These are phyloP conservation scores for Erythrophleum fordii DNA, from an alignment of 306 rosid species.

Conservation along the genomic window DNA sequence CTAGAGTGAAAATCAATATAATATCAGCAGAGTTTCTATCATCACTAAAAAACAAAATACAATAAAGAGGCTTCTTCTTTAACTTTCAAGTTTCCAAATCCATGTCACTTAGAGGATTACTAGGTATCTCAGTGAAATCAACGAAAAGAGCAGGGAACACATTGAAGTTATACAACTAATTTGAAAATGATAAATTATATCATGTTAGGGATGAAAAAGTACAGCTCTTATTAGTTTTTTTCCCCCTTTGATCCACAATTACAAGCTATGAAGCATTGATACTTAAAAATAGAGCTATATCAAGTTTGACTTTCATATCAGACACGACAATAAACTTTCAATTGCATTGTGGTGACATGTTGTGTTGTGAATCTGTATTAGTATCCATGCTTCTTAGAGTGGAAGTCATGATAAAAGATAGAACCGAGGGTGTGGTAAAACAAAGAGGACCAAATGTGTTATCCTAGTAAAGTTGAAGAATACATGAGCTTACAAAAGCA, in stretches of 20 bases:
- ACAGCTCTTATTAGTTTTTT: too few species aligned
- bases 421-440: neutral
- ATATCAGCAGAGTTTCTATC: too few species aligned
- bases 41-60: too few species aligned
- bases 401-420: conserved; percentile 22
- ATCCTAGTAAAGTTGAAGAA: neutral
- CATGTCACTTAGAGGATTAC: neutral
- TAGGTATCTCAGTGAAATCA: neutral
- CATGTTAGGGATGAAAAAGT: conserved; percentile 15
- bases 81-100: neutral
- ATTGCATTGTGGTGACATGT: neutral
- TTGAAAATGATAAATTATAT: neutral
- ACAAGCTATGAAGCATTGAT: neutral
- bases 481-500: conserved; percentile 16
- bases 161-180: neutral
- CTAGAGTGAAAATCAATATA: too few species aligned
- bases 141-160: neutral
- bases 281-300: neutral
- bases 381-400: neutral
- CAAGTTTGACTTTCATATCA: too few species aligned
- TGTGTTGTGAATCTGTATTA: neutral
- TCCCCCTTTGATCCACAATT: neutral
- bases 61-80: neutral
- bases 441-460: neutral
- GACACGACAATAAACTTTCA: neutral